Percentiles rank a stretch among this genome's conserved stretches.
Conservation (phyloP, 1,284 basidiomycete genomes). For the Cryptococcus jaspeensis region DNA sequence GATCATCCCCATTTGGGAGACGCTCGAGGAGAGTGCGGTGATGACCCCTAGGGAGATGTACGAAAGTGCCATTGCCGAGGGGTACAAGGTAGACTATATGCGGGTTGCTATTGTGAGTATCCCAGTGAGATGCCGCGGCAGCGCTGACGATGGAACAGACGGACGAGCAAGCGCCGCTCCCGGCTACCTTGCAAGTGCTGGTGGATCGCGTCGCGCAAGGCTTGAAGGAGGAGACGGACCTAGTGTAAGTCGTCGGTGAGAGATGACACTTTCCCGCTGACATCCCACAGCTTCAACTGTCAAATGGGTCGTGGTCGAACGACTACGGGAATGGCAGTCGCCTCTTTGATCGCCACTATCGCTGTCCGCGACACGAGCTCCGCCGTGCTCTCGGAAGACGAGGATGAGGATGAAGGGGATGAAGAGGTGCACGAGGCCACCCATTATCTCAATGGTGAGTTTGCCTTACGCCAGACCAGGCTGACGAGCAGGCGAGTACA, state of each 20-base stretch:
- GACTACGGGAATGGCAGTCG: constrained; percentile 91
- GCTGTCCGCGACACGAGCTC: constrained; percentile 50
- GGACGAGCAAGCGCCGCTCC: constrained; percentile 92
- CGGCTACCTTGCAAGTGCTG: constrained; percentile 74
- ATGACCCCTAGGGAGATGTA: constrained; percentile 77
- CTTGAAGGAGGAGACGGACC: constrained; percentile 64
- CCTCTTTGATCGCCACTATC: constrained; percentile 80
- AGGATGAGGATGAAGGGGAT: constrained; percentile 51
- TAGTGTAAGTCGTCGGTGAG: constrained; percentile 81
- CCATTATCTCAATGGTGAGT: constrained; percentile 76
- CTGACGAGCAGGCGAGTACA: constrained; percentile 76
- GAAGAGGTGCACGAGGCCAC: constrained; percentile 80
- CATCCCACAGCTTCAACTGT: constrained; percentile 48
- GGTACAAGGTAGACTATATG: constrained; percentile 82
- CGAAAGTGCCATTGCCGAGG: constrained; percentile 58
- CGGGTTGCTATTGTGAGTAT: constrained; percentile 75
- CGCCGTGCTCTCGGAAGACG: constrained; percentile 40
- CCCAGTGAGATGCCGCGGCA: background rate
- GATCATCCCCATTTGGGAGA: constrained; percentile 84
- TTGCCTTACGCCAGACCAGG: background rate
- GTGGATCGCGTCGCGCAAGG: constrained; percentile 69
- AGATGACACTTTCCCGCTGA: constrained; percentile 3
- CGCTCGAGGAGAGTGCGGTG: constrained; percentile 77
- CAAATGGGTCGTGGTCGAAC: constrained; percentile 56
- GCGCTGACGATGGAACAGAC: constrained; percentile 59